Evolutionary conservation across 2,329 filamentous ascomycete species (phyloP).

Genomic region (Mycocentrospora acerina): DNA sequence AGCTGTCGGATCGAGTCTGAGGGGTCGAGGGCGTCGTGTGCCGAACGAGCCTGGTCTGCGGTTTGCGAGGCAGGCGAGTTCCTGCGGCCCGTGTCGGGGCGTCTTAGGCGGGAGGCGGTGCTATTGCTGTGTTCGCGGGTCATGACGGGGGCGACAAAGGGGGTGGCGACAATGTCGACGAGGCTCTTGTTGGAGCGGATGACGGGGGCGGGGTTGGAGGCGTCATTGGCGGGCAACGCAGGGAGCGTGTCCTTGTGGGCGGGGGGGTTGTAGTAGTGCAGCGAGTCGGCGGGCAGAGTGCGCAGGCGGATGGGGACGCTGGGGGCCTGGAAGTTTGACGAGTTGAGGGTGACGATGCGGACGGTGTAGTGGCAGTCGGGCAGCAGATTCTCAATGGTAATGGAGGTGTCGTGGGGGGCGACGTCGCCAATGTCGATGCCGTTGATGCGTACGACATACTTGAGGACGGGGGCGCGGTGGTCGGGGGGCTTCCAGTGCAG

Average conservation of each 20-base stretch:
- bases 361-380: slow-evolving; percentile 92
- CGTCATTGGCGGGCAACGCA: slow-evolving; percentile 40
- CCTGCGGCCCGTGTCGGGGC: slow-evolving; percentile 71
- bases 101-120: slow-evolving; percentile 53
- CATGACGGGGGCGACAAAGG: slow-evolving; percentile 63
- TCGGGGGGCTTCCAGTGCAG: slow-evolving; percentile 85
- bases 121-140: slow-evolving; percentile 65
- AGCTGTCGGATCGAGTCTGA: slow-evolving; percentile 65
- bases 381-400: slow-evolving; percentile 83
- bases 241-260: slow-evolving; percentile 47
- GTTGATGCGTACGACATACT: slow-evolving; percentile 91
- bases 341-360: slow-evolving; percentile 85
- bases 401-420: slow-evolving; percentile 77
- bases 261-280: slow-evolving; percentile 49
- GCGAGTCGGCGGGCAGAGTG: slow-evolving; percentile 56
- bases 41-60: slow-evolving; percentile 30
- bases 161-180: slow-evolving; percentile 62
- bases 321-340: slow-evolving; percentile 88
- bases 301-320: slow-evolving; percentile 82
- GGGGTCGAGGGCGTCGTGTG: slow-evolving; percentile 43
- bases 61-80: slow-evolving; percentile 69
- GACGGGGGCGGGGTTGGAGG: slow-evolving; percentile 54
- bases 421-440: slow-evolving; percentile 90
- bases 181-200: slow-evolving; percentile 54
- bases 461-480: slow-evolving; percentile 68